Percentiles rank a stretch among this genome's conserved stretches.
Evolutionary conservation across 2,329 filamentous ascomycete genomes (phyloP).

Genomic region (Sporothrix brasiliensis): DNA sequence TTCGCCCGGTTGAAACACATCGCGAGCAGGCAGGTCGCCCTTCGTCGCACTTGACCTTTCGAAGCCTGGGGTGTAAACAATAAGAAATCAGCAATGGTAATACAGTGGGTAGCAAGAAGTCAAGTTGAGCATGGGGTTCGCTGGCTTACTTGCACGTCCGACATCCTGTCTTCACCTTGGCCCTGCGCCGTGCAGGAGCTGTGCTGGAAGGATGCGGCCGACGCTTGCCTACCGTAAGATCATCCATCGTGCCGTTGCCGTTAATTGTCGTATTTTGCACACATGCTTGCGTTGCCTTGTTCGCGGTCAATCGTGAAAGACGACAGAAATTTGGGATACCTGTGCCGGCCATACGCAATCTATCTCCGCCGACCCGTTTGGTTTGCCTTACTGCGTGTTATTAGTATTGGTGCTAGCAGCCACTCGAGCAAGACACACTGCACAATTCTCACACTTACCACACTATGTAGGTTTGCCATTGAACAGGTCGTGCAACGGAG

Average conservation of each 20-base stretch:
- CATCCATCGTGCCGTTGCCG: neutral
- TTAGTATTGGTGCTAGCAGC: too few relatives aligned
- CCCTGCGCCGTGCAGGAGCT: neutral
- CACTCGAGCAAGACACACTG: too few relatives aligned
- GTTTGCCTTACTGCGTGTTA: too few relatives aligned
- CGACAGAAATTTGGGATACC: neutral
- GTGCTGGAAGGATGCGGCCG: neutral
- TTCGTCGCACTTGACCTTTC: conserved; percentile 26
- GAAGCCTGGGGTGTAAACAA: neutral
- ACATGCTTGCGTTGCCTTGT: neutral
- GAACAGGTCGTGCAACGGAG: too few relatives aligned
- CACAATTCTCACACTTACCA: too few relatives aligned
- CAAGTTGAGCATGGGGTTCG: neutral
- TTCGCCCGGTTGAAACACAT: conserved; percentile 3
- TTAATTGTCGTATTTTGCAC: neutral
- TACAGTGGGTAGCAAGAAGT: neutral
- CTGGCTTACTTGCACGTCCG: conserved; percentile 24
- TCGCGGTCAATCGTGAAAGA: conserved; percentile 15
- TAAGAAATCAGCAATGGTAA: conserved; percentile 3
- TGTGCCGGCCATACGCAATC: neutral
- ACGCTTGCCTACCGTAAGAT: neutral
- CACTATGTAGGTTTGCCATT: too few relatives aligned
- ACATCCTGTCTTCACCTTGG: conserved; percentile 24
- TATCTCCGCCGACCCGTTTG: conserved; percentile 10
- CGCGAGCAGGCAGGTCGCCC: conserved; percentile 13